Conservation (phyloP, 2,329 filamentous ascomycete genomes). For the Moelleriella libera region DNA sequence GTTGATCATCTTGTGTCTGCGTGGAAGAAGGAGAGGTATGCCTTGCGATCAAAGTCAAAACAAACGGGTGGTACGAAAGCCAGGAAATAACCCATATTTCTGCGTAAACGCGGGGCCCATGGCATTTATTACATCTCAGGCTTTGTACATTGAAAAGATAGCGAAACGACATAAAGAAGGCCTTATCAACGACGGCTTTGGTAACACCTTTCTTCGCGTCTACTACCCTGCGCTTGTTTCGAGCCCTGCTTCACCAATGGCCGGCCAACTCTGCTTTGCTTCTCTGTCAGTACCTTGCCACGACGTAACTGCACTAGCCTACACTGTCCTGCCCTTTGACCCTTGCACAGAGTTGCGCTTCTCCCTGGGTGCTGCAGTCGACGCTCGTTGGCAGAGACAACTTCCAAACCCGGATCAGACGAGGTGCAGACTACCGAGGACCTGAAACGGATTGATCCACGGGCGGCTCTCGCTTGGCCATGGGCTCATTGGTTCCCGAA, state of each 20-base stretch:
- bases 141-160: background rate
- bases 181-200: too few relatives aligned
- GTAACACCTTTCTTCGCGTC: too few relatives aligned
- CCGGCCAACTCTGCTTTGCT: too few relatives aligned
- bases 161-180: background rate
- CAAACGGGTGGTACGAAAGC: conserved; percentile 11
- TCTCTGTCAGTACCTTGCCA: too few relatives aligned
- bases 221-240: too few relatives aligned
- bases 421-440: background rate
- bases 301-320: too few relatives aligned
- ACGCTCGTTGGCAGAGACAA: background rate
- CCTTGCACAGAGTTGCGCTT: too few relatives aligned
- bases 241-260: too few relatives aligned
- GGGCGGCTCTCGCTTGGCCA: background rate
- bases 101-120: background rate
- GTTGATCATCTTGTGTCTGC: conserved; percentile 63
- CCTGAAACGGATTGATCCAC: background rate
- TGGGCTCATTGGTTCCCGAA: background rate
- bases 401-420: background rate
- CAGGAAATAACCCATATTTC: conserved; percentile 7
- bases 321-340: too few relatives aligned
- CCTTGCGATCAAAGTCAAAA: conserved; percentile 20
- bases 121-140: conserved; percentile 3
- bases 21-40: conserved; percentile 31
- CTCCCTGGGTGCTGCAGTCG: too few relatives aligned